phyloP scores from a whole-genome alignment of 345 rosid genomes.

The Arabidopsis arenosa region DNA sequence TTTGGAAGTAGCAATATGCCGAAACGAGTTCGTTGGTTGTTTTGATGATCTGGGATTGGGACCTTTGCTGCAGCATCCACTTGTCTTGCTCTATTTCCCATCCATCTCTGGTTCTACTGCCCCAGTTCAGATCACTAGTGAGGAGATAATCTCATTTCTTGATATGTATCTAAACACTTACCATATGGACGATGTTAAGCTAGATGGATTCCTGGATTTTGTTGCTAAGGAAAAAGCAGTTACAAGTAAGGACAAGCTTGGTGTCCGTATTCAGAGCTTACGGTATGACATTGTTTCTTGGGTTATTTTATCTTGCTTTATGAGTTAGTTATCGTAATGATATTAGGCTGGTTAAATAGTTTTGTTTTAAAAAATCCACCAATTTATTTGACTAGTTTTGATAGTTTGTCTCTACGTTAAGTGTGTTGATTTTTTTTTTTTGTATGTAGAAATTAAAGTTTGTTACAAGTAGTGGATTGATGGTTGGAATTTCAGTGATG shows the following conservation, averaged over 20 bases:
- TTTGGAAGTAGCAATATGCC: conserved; percentile 69
- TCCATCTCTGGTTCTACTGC: conserved; percentile 45
- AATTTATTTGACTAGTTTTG: background rate
- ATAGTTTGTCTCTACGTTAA: background rate
- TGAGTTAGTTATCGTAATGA: conserved; percentile 1
- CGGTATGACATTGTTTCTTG: conserved; percentile 52
- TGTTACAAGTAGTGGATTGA: conserved; percentile 2
- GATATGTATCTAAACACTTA: conserved; percentile 48
- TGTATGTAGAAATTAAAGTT: background rate
- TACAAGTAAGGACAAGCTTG: conserved; percentile 65
- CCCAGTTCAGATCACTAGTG: conserved; percentile 62
- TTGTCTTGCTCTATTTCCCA: conserved; percentile 68
- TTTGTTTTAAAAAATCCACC: background rate
- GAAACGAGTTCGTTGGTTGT: conserved; percentile 62
- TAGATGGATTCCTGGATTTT: conserved; percentile 69
- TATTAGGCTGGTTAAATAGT: background rate
- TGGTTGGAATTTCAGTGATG: conserved; percentile 8
- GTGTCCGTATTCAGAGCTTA: conserved; percentile 71
- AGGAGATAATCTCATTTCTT: conserved; percentile 61
- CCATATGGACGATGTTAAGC: conserved; percentile 45
- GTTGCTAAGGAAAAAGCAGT: conserved; percentile 62
- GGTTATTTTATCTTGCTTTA: conserved; percentile 19
- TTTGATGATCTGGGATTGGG: conserved; percentile 78
- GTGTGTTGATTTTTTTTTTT: background rate
- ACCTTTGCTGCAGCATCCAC: conserved; percentile 70